Evolutionary conservation across 2,329 filamentous ascomycete genomes (phyloP).

Genomic region (Xylaria sp.): DNA sequence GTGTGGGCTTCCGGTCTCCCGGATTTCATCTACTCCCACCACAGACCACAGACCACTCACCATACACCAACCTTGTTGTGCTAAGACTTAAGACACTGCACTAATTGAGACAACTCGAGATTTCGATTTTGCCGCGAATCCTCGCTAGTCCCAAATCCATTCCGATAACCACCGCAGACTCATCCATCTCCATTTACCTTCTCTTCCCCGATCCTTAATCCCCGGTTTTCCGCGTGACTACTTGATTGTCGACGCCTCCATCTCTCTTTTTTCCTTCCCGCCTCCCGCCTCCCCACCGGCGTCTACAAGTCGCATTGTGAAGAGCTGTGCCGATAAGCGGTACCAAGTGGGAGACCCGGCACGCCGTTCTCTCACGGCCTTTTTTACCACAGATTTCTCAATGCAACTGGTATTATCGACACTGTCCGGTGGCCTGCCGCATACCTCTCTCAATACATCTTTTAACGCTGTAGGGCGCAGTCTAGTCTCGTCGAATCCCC

Average conservation of each 20-base stretch:
- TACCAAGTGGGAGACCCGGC: conserved; percentile 14
- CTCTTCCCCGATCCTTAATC: conserved; percentile 17
- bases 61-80: conserved; percentile 15
- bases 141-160: conserved; percentile 24
- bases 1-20: conserved; percentile 49
- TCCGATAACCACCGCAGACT: conserved; percentile 27
- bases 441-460: conserved; percentile 2
- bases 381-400: conserved; percentile 12
- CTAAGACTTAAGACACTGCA: conserved; percentile 6
- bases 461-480: conserved; percentile 27
- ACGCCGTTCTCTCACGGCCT: conserved; percentile 2
- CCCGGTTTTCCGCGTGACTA: conserved; percentile 16
- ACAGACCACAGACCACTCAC: conserved; percentile 7
- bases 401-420: conserved; percentile 8
- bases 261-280: not conserved
- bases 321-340: conserved; percentile 6
- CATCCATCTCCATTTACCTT: conserved; percentile 25
- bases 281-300: conserved; percentile 13
- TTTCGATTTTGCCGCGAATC: conserved; percentile 37
- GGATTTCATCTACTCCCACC: conserved; percentile 42
- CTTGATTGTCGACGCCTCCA: conserved; percentile 6
- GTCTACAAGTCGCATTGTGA: conserved; percentile 2
- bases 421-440: not conserved
- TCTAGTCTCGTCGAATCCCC: conserved; percentile 8
- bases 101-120: conserved; percentile 5